Evolutionary conservation across 768 basidiomycete species (phyloP).

Genomic region (Hygrocybe punicea): DNA sequence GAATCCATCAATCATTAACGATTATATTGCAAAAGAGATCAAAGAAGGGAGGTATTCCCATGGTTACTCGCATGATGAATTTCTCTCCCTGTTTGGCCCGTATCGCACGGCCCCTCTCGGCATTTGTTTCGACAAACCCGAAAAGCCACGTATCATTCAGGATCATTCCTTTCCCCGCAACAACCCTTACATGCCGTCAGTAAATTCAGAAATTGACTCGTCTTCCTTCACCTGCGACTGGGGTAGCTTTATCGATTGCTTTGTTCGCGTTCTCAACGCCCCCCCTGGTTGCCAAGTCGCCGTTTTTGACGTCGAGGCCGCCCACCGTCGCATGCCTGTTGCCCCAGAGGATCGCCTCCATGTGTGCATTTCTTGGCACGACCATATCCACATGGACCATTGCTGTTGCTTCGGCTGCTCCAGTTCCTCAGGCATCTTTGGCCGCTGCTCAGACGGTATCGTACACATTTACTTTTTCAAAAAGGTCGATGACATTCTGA

Average conservation of each 20-base stretch:
- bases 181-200: constrained; percentile 4
- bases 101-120: neutral
- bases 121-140: neutral
- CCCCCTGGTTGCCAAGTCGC: too few species aligned
- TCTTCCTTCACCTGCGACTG: too few species aligned
- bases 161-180: constrained; percentile 17
- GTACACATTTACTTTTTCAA: constrained; percentile 13
- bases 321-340: too few species aligned
- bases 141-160: constrained; percentile 10
- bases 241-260: too few species aligned
- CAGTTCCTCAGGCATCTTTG: constrained; percentile 18
- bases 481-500: too few species aligned
- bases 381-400: too few species aligned
- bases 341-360: too few species aligned
- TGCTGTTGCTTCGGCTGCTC: too few species aligned
- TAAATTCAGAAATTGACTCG: constrained; percentile 7
- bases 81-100: neutral
- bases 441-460: constrained; percentile 13
- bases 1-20: neutral
- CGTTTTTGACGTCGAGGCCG: too few species aligned
- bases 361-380: too few species aligned
- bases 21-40: constrained; percentile 1
- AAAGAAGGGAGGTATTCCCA: neutral
- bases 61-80: too few species aligned
- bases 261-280: too few species aligned